Evolutionary conservation across 805 yeast genomes (phyloP).

Genomic region (Dipodascus geniculatus): DNA sequence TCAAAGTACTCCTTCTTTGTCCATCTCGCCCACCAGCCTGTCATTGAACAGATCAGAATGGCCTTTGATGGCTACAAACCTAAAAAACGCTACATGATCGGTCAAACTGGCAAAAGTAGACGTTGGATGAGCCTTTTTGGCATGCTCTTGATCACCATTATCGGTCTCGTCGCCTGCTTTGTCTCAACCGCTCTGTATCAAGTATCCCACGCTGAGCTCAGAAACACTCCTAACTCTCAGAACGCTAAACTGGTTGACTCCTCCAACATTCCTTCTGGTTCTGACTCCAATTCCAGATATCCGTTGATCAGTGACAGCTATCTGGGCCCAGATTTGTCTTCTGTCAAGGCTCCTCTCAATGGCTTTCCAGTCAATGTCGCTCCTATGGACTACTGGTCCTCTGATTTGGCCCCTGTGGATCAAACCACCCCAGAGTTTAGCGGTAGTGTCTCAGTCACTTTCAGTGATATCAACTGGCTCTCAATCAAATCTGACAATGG

Average conservation of each 20-base stretch:
- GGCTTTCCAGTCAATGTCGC: background rate
- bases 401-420: background rate
- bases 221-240: background rate
- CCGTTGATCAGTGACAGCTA: background rate
- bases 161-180: background rate
- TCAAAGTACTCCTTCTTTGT: background rate
- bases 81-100: background rate
- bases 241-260: background rate
- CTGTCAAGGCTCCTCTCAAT: background rate
- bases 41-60: background rate
- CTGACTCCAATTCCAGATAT: background rate
- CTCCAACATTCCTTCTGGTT: background rate
- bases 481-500: background rate
- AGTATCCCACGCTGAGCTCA: background rate
- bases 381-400: background rate
- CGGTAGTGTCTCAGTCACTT: background rate
- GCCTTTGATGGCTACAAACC: slow-evolving; percentile 1
- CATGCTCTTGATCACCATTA: background rate
- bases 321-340: background rate
- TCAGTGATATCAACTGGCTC: background rate
- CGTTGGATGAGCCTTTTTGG: background rate
- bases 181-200: background rate
- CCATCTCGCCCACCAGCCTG: background rate
- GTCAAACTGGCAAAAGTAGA: background rate
- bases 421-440: background rate